Base-by-base conservation (phyloP, 371 early-diverging fungal species). In the Synchytrium microbalum region DNA sequence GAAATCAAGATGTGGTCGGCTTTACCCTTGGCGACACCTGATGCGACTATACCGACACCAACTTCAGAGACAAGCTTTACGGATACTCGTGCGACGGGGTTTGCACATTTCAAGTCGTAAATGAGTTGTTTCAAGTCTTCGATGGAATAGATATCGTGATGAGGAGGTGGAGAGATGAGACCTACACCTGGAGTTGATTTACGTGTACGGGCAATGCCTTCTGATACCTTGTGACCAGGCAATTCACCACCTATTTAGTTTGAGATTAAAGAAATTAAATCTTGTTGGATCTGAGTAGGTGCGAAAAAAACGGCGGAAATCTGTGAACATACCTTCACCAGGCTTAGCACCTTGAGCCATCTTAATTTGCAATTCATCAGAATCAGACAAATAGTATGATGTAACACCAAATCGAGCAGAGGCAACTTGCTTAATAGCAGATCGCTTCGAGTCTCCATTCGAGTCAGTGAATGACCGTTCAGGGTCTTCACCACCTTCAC, bases 271-370 rank as follows among this genome's bases (percentile, higher is more conserved):
- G 13, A 55, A 33, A 27, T 63, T 62, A 56, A 29, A 61, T 19
- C 63, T 57, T 58, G 60, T 70, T 63, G 62, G 61, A 69, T 0
- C 59, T 26, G 26, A 65, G 3, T 32, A 26, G 27, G 33, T 26
- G 25, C 51, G 14, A 10, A 46, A 24, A 28, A 32, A 65, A 14
- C 1, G 1, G 2, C 24, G 1, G 25, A 46, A 92, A n/a, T n/a
- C n/a, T n/a, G n/a, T n/a, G n/a, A n/a, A n/a, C n/a, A n/a, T n/a
- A n/a, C n/a, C 96, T 80, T 97, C 95, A 60, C 98, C 98, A 28
- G 98, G 95, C 79, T 96, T 97, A 57, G 98, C 98, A 58, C 98
- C 98, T 75, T 97, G 96, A 16, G 96, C 98, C 91, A 97, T 92
- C 83, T 97, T 97, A 83, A 97, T 97, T 71, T 97, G 96, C 25